Evolutionary conservation across 2,329 filamentous ascomycete genomes (phyloP).

Genomic region (Lachnellula cervina): DNA sequence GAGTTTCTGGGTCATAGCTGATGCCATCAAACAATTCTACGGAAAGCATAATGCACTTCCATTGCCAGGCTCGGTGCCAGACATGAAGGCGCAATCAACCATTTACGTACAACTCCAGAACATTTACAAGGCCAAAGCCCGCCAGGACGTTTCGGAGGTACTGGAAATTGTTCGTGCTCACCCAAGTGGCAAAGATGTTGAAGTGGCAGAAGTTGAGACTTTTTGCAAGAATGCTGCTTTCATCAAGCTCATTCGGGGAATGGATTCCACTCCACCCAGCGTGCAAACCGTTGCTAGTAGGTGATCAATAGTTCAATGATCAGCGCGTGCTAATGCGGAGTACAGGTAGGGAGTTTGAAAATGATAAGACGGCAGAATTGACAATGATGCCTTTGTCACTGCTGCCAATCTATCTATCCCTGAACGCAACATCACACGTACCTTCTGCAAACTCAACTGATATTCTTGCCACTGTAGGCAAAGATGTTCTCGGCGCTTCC

Average conservation of each 20-base stretch:
- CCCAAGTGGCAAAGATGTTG: slow-evolving; percentile 48
- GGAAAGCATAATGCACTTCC: slow-evolving; percentile 68
- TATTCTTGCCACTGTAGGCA: slow-evolving; percentile 46
- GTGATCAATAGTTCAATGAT: slow-evolving; percentile 4
- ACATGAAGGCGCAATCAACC: slow-evolving; percentile 93
- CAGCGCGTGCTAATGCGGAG: slow-evolving; percentile 23
- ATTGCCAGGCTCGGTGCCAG: slow-evolving; percentile 79
- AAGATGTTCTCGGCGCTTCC: slow-evolving; percentile 43
- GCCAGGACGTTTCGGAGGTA: slow-evolving; percentile 72
- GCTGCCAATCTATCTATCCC: slow-evolving; percentile 64
- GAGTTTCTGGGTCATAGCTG: slow-evolving; percentile 84
- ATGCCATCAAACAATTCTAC: slow-evolving; percentile 75
- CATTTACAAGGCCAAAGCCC: slow-evolving; percentile 86
- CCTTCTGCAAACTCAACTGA: slow-evolving; percentile 44
- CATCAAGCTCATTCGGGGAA: slow-evolving; percentile 72
- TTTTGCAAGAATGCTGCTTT: slow-evolving; percentile 96
- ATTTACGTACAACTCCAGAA: slow-evolving; percentile 89
- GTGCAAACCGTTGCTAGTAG: slow-evolving; percentile 25
- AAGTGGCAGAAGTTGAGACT: slow-evolving; percentile 72
- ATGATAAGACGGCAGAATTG: slow-evolving; percentile 46
- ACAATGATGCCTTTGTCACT: slow-evolving; percentile 46
- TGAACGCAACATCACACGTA: slow-evolving; percentile 49
- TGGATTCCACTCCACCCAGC: slow-evolving; percentile 12
- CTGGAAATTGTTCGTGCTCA: slow-evolving; percentile 54
- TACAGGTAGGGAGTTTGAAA: slow-evolving; percentile 49